Base-by-base conservation (phyloP, 2,329 filamentous ascomycete genomes). In the Pseudocercospora pini-densiflorae region DNA sequence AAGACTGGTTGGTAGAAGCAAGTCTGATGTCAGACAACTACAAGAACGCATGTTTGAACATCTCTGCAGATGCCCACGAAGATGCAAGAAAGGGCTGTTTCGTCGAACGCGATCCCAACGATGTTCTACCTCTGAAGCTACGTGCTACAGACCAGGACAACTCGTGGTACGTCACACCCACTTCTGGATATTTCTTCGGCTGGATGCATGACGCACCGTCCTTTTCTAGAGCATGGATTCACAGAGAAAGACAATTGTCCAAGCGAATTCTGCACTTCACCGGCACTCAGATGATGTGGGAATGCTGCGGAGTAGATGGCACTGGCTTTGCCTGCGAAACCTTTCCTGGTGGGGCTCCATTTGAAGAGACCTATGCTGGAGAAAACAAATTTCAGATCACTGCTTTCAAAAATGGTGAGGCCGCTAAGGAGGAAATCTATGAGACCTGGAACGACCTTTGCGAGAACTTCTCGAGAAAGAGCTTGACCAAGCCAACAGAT, bases 1-100 rank as follows among this genome's bases (percentile, higher is more conserved):
- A 29, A 16, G 63, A 65, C 43, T 62, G 59, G 63, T n/a, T 53
- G 43, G 5, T 43, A 4, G 45, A 65, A 43, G 31, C 49, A 2
- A 43, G 43, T 2, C 29, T 36, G 36, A 62, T 65, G 45, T 53
- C 36, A 4, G 53, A 63, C 14, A 51, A 54, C n/a, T 62, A 57
- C 51, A 57, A 43, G 16, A 43, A 62, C 9, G 60, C 60, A 19
- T 23, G 49, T n/a, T 19, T 61, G 12, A 61, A 49, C 21, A 61
- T 61, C 24, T 61, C 58, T 5, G 58, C 58, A 33, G 36, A 45
- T 45, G 36, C 36, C 3, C 24, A 27, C 9, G 36, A 45, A 9
- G 58, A 61, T 31, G 58, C 40, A 6, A 12, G 58, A 9, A n/a
- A 49, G 16, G 58, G 58, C 19, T 61, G 58, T 29, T 61, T 61